phyloP scores from a whole-genome alignment of 176 grass and related monocot genomes.

The Hordeum vulgare region MorexV3_pseudomolecules_assembly NC_058524.1:496400964-496401463 shows the following conservation, averaged over 20 bases:
- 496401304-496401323: no score
- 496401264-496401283: slow-evolving; percentile 94
- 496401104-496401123: slow-evolving; percentile 92
- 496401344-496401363: no score
- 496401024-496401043: slow-evolving; percentile 93
- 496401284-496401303: slow-evolving; percentile 99
- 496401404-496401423: no score
- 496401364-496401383: no score
- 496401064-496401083: slow-evolving; percentile 85
- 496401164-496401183: slow-evolving; percentile 11
- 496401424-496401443: no score
- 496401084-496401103: slow-evolving; percentile 90
- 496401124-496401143: slow-evolving; percentile 66
- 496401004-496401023: background rate
- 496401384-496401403: no score
- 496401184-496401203: background rate
- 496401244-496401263: slow-evolving; percentile 85
- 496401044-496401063: slow-evolving; percentile 90
- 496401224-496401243: background rate
- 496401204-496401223: background rate
- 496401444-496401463: no score
- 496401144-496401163: background rate
- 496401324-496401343: no score
- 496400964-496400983: background rate
- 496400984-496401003: background rate